These are phyloP conservation scores for Funneliformis caledonium DNA, from an alignment of 371 early-diverging fungal species.

Conservation along the genomic window DNA sequence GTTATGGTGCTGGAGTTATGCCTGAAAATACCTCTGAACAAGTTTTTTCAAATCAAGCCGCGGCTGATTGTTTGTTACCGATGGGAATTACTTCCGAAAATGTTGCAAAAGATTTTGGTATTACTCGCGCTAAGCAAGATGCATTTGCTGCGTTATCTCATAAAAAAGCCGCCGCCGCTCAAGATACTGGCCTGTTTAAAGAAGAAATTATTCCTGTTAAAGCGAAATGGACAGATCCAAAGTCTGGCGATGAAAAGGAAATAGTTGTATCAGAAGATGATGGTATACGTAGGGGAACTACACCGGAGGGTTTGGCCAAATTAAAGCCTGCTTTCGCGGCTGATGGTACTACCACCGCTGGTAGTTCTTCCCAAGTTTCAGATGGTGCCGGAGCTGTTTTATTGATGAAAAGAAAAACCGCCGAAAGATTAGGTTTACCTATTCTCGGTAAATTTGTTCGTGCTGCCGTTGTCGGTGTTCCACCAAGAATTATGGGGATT, in stretches of 20 bases:
- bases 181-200: constrained; percentile 88
- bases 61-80: constrained; percentile 84
- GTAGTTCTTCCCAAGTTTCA: constrained; percentile 97
- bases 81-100: constrained; percentile 97
- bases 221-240: constrained; percentile 72
- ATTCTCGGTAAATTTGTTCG: constrained; percentile 90
- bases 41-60: constrained; percentile 68
- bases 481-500: constrained; percentile 95
- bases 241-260: constrained; percentile 66
- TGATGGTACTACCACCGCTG: constrained; percentile 93
- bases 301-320: constrained; percentile 81
- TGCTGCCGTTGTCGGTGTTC: constrained; percentile 91
- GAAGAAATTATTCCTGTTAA: constrained; percentile 93
- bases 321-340: constrained; percentile 91
- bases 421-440: constrained; percentile 85
- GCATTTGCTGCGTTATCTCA: constrained; percentile 84
- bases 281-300: constrained; percentile 88
- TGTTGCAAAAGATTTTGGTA: constrained; percentile 85
- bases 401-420: constrained; percentile 92
- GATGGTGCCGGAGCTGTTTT: constrained; percentile 98
- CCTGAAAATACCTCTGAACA: constrained; percentile 74
- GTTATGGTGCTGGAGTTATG: constrained; percentile 84
- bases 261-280: constrained; percentile 83
- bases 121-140: constrained; percentile 90
- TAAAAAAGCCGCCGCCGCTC: constrained; percentile 82